Evolutionary conservation across 2,329 filamentous ascomycete genomes (phyloP).

Genomic region (Amesomyces nigricolor): DNA sequence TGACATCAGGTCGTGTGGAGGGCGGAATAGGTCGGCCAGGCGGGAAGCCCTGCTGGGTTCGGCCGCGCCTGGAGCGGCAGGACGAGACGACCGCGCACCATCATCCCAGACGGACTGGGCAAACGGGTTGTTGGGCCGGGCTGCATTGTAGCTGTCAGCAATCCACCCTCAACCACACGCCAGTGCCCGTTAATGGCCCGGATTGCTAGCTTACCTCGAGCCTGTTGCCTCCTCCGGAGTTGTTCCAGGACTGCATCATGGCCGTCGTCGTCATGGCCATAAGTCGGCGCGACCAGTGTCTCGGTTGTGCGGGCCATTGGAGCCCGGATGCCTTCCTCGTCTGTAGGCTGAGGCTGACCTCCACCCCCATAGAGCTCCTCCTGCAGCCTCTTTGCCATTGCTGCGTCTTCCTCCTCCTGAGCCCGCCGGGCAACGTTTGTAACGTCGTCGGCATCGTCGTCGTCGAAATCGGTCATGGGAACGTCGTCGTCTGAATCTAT

Average conservation of each 20-base stretch:
- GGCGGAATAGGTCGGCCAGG: conserved; percentile 86
- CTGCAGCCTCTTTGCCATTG: conserved; percentile 85
- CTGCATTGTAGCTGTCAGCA: conserved; percentile 2
- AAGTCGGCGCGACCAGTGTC: conserved; percentile 73
- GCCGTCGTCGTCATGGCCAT: conserved; percentile 48
- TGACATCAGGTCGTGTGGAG: conserved; percentile 85
- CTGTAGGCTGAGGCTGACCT: conserved; percentile 26
- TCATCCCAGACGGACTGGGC: conserved; percentile 38
- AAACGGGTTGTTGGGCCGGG: conserved; percentile 34
- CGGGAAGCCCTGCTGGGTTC: conserved; percentile 67
- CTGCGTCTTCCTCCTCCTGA: conserved; percentile 80
- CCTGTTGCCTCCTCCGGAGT: conserved; percentile 44
- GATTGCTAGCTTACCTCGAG: conserved; percentile 9
- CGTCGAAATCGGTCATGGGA: conserved; percentile 40
- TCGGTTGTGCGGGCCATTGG: conserved; percentile 90
- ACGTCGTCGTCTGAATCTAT: conserved; percentile 69
- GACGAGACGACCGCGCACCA: conserved; percentile 19
- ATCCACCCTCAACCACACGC: neutral
- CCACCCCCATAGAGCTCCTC: conserved; percentile 71
- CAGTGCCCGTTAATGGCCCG: neutral
- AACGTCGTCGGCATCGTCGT: conserved; percentile 37
- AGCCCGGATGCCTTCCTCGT: conserved; percentile 67
- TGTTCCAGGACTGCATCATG: conserved; percentile 58
- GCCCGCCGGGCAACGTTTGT: conserved; percentile 42
- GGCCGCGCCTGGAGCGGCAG: conserved; percentile 33